A percentile compares a stretch with the other conserved stretches of the same genome.
These are phyloP conservation scores for Mycena venus DNA, from an alignment of 768 basidiomycete genomes.

Conservation along the genomic window DNA sequence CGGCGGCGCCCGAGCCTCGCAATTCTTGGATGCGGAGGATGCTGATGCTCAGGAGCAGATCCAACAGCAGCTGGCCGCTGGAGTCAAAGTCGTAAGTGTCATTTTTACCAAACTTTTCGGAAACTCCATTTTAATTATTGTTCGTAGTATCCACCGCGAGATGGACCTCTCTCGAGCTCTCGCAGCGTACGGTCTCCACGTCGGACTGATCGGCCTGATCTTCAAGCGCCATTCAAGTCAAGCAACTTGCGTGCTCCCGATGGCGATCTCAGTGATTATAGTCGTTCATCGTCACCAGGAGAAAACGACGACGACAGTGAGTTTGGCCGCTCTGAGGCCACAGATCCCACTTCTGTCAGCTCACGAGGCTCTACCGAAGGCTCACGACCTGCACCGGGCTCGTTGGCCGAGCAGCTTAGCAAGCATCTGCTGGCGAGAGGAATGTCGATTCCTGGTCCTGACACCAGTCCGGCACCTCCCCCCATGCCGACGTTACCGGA, in stretches of 20 bases:
- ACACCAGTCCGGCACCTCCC: constrained; percentile 50
- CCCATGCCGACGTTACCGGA: constrained; percentile 56
- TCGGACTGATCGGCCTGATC: constrained; percentile 61
- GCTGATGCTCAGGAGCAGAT: constrained; percentile 88
- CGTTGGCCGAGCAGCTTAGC: constrained; percentile 73
- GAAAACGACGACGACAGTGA: constrained; percentile 71
- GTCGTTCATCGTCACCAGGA: constrained; percentile 59
- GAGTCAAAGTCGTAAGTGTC: constrained; percentile 73
- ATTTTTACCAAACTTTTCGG: background rate
- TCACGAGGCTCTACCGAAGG: constrained; percentile 58
- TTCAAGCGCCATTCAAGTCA: constrained; percentile 56
- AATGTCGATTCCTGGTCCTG: constrained; percentile 53
- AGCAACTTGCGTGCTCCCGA: constrained; percentile 62
- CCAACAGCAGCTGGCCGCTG: constrained; percentile 85
- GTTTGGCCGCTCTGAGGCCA: constrained; percentile 69
- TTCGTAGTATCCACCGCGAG: constrained; percentile 72
- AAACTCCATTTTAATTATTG: constrained; percentile 1
- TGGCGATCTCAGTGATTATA: constrained; percentile 56
- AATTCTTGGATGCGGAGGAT: constrained; percentile 93
- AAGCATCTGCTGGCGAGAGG: constrained; percentile 69
- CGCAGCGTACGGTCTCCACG: constrained; percentile 81
- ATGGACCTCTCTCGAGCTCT: constrained; percentile 71
- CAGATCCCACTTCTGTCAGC: constrained; percentile 67
- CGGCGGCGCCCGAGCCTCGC: constrained; percentile 79
- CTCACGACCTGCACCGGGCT: constrained; percentile 54